Evolutionary conservation across 495 filamentous ascomycete genomes (phyloP).

Genomic region (Tirmania nivea): DNA sequence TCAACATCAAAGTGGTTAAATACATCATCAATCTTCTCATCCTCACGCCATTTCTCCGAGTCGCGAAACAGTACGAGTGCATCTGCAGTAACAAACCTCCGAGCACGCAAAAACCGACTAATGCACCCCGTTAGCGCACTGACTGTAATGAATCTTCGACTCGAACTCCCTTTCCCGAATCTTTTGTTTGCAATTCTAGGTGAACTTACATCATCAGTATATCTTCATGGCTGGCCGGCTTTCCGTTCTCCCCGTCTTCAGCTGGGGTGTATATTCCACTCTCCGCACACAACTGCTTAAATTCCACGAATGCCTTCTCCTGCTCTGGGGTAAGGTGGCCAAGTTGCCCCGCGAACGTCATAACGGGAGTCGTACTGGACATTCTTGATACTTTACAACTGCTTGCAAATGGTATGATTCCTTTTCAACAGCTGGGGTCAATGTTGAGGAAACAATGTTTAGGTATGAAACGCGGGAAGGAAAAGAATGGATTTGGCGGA

Average conservation of each 20-base stretch:
- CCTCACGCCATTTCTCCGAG: constrained; percentile 68
- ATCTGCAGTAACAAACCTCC: constrained; percentile 47
- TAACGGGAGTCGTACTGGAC: no score
- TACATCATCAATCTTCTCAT: constrained; percentile 49
- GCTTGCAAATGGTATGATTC: no score
- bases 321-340: constrained; percentile 50
- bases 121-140: not conserved
- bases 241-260: constrained; percentile 21
- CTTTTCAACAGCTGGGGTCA: no score
- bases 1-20: constrained; percentile 62
- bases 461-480: no score
- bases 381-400: no score
- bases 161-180: no score
- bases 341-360: constrained; percentile 33
- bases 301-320: constrained; percentile 38
- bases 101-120: constrained; percentile 61
- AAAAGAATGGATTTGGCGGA: no score
- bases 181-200: no score
- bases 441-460: no score
- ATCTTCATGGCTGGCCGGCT: constrained; percentile 47
- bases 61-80: constrained; percentile 71
- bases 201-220: constrained; percentile 57
- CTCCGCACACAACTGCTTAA: constrained; percentile 43
- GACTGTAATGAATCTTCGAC: no score
- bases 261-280: constrained; percentile 42